Base-by-base conservation (phyloP, 495 filamentous ascomycete species). In the Staphylotrichum longicolle region DNA sequence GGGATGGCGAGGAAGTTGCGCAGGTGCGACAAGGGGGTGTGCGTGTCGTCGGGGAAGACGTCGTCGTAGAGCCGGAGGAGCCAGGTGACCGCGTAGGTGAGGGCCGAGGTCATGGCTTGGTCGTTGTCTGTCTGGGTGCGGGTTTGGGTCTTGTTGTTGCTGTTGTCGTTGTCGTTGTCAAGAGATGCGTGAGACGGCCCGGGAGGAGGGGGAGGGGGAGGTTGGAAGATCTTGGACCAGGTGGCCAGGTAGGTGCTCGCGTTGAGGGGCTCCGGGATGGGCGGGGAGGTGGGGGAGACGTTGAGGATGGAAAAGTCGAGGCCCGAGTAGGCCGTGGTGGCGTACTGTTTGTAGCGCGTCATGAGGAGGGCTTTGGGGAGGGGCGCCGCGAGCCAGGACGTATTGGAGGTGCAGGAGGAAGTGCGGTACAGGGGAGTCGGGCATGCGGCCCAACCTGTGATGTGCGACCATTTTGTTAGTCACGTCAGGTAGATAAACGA, bases 1-100 rank as follows among this genome's bases (percentile, higher is more conserved):
- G 57, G 57, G 48, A 59, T 59, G 57, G 57, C 57, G 37, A 59
- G 57, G 57, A 59, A 59, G 46, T 59, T 59, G 46, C 48, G 57
- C 35, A 59, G 57, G 46, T 59, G 48, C 11, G 35, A 5, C 12
- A 42, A 34, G 9, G 57, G 57, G 7, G 57, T 59, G 45, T 50
- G 48, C 37, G 15, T 4, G 46, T 59, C 57, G 57, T 59, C 57
- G 2, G 57, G 57, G 44, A 59, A 59, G 15, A 59, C 39, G 40
- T 59, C 57, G 57, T 59, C 57, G 40, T 59, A 59, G 15, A 59
- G 46, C 2, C 57, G 57, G 3, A 59, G 33, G 1, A 51, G 57
- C 46, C 45, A 52, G n/a, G 46, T 52, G 3, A 35, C 15, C 0
- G 8, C 39, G 47, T 40, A 59, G 45, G 39, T 41, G 34, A 59